These are phyloP conservation scores for Apiospora saccharicola DNA, from an alignment of 2,329 filamentous ascomycete genomes.

Conservation along the genomic window DNA sequence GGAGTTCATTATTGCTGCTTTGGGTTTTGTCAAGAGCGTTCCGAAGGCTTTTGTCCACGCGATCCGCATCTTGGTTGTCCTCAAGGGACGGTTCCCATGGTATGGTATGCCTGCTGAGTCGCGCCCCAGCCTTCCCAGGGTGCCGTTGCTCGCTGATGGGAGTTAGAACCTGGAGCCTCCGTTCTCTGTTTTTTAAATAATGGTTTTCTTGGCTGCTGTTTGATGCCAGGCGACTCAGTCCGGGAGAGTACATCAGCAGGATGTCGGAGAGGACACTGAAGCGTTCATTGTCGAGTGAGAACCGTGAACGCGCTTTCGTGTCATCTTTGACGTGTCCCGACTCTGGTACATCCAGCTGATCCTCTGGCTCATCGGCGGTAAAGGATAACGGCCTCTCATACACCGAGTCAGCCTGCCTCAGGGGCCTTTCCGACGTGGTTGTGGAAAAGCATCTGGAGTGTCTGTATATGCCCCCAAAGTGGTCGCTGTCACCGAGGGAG, in stretches of 20 bases:
- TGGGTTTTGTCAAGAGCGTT: constrained; percentile 4
- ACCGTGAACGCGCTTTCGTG: not conserved
- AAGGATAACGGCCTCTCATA: constrained; percentile 3
- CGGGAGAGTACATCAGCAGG: constrained; percentile 15
- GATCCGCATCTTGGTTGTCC: constrained; percentile 25
- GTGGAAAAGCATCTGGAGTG: constrained; percentile 13
- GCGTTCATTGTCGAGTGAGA: constrained; percentile 13
- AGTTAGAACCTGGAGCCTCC: constrained; percentile 14
- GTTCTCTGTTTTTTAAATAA: not conserved
- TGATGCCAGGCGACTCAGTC: constrained; percentile 14
- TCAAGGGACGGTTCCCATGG: constrained; percentile 32
- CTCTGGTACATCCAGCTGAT: not conserved
- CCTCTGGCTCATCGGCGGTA: constrained; percentile 8
- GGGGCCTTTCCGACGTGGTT: constrained; percentile 5
- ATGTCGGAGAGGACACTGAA: constrained; percentile 22
- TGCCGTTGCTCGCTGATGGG: constrained; percentile 36
- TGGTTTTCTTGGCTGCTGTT: constrained; percentile 16
- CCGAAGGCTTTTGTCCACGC: constrained; percentile 12
- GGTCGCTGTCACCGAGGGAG: constrained; percentile 5
- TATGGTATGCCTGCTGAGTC: constrained; percentile 21
- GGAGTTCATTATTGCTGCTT: constrained; percentile 1
- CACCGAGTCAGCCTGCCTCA: constrained; percentile 1
- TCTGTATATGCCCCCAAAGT: not conserved
- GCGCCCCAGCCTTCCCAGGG: constrained; percentile 30
- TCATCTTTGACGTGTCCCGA: not conserved